These are phyloP conservation scores for Stephania cephalantha DNA, from an alignment of 164 flowering plant genomes.

Conservation along the genomic window DNA sequence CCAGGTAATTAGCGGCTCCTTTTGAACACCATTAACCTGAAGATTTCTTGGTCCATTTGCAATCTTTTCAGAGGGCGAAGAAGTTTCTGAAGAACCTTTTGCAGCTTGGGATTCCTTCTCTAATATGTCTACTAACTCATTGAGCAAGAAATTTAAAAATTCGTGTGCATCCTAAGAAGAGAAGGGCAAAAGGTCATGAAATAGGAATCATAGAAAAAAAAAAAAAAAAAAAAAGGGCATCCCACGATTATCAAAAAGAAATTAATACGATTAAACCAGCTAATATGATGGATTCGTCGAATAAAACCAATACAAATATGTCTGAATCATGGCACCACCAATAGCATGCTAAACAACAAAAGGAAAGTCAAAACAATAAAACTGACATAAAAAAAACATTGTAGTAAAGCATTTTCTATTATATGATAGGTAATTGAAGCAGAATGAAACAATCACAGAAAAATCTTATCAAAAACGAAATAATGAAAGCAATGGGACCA, in stretches of 20 bases:
- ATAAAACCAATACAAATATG: too few species aligned
- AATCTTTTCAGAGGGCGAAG: conserved; percentile 58
- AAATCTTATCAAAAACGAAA: too few species aligned
- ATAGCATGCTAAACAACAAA: background rate
- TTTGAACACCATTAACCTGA: conserved; percentile 55
- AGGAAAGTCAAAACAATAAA: background rate
- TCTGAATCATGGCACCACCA: background rate
- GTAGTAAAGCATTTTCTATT: background rate
- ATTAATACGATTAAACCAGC: too few species aligned
- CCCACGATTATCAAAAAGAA: too few species aligned
- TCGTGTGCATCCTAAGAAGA: conserved; percentile 84
- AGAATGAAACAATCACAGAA: too few species aligned
- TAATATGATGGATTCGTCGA: too few species aligned
- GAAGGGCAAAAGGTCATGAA: background rate
- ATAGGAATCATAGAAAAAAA: background rate
- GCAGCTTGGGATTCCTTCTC: conserved; percentile 83
- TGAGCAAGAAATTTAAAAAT: conserved; percentile 87
- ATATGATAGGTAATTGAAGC: too few species aligned
- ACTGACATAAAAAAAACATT: background rate
- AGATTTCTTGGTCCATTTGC: conserved; percentile 55
- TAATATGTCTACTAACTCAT: conserved; percentile 92
- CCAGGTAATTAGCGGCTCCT: conserved; percentile 92
- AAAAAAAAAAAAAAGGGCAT: too few species aligned
- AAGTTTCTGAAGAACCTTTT: conserved; percentile 51
- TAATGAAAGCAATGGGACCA: too few species aligned